Conservation (phyloP, 495 filamentous ascomycete species). For the Entonaema liquescens region DNA sequence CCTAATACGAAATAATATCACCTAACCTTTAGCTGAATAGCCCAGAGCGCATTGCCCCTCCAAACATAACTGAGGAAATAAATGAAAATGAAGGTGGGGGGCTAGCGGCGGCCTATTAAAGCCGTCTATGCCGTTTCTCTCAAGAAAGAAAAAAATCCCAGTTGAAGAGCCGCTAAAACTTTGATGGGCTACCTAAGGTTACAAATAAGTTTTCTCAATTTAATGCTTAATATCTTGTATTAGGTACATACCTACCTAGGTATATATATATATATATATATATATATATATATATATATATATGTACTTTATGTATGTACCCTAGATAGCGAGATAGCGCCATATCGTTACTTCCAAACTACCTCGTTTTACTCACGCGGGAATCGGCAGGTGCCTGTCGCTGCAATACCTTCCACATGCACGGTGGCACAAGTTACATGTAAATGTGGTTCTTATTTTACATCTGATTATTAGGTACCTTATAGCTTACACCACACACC, state of each 20-base stretch:
- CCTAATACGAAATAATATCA: no score
- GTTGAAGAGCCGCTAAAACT: no score
- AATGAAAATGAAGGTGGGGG: not conserved
- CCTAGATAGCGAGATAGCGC: no score
- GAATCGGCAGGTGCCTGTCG: slow-evolving; percentile 12
- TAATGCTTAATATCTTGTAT: not conserved
- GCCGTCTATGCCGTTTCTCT: no score
- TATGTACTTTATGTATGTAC: no score
- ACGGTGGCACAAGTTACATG: not conserved
- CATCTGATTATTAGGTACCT: not conserved
- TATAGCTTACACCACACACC: no score
- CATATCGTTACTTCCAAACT: not conserved
- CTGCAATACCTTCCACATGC: not conserved
- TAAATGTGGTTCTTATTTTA: slow-evolving; percentile 5
- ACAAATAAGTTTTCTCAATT: no score
- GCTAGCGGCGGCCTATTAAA: not conserved
- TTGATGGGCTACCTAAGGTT: no score
- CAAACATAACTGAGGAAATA: not conserved
- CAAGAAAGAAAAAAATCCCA: no score
- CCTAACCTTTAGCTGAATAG: no score
- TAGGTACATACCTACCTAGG: not conserved
- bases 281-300: no score
- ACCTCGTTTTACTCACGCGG: slow-evolving; percentile 13
- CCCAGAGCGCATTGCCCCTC: not conserved
- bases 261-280: no score